Percentiles rank a stretch among this genome's conserved stretches.
These are phyloP conservation scores for Heliocybe sulcata DNA, from an alignment of 1,284 basidiomycete species.

Conservation along the genomic window DNA sequence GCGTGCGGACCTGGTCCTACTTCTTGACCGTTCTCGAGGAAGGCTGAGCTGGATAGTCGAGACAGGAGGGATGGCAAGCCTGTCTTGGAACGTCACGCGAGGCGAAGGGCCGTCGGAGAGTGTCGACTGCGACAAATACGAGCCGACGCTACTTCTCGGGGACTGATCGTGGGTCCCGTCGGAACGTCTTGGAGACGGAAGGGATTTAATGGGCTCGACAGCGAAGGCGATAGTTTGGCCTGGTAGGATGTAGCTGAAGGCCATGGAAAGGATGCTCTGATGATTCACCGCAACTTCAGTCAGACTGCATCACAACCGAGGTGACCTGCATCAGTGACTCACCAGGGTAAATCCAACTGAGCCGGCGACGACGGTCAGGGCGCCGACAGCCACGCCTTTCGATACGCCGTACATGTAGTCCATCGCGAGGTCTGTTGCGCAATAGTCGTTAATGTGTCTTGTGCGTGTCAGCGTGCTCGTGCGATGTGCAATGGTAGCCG, in stretches of 20 bases:
- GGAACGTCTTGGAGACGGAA: not conserved
- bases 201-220: not conserved
- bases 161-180: not conserved
- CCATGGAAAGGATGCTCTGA: not conserved
- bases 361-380: conserved; percentile 9
- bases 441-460: not conserved
- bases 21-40: not conserved
- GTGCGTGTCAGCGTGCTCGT: not conserved
- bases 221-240: not conserved
- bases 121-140: not conserved
- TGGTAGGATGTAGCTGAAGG: not conserved
- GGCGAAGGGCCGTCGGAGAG: not conserved
- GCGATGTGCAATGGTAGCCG: not conserved
- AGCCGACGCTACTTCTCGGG: not conserved
- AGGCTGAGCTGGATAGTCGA: not conserved
- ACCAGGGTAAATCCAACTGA: conserved; percentile 8
- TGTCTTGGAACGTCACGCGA: not conserved
- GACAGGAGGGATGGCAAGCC: not conserved
- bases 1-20: not conserved
- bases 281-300: too few relatives aligned
- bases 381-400: conserved; percentile 4
- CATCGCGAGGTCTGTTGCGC: not conserved
- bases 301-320: too few relatives aligned
- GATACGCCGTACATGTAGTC: conserved; percentile 7
- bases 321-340: conserved; percentile 1